Conservation (phyloP, 176 grass and related monocot genomes). For the Guadua angustifolia region DNA sequence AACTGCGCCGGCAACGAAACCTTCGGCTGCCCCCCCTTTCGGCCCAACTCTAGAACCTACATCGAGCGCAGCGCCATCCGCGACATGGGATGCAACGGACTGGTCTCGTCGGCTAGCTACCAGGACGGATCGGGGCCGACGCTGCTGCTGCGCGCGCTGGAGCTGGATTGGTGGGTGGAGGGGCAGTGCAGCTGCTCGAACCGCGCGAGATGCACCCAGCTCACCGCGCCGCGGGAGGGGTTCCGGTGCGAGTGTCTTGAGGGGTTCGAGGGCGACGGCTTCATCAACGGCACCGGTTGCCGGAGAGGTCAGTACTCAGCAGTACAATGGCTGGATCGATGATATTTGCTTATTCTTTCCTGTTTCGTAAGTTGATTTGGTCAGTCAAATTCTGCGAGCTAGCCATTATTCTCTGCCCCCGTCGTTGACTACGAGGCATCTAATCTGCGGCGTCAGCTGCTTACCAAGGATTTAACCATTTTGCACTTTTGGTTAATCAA, state of each 20-base stretch:
- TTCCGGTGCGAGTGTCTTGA: constrained; percentile 51
- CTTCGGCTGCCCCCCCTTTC: constrained; percentile 37
- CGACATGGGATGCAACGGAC: neutral
- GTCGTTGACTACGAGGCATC: constrained; percentile 42
- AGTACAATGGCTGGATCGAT: neutral
- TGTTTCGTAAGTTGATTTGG: constrained; percentile 30
- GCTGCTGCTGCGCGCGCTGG: constrained; percentile 36
- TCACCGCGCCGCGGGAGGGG: constrained; percentile 21
- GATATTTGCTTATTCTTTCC: neutral
- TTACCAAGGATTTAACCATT: neutral
- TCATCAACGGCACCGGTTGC: constrained; percentile 51
- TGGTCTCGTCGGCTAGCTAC: constrained; percentile 43
- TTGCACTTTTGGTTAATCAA: neutral
- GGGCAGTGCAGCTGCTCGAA: constrained; percentile 40
- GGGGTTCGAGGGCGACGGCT: constrained; percentile 61
- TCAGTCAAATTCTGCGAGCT: constrained; percentile 47
- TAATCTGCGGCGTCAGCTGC: neutral
- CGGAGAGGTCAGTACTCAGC: constrained; percentile 47
- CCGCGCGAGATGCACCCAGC: constrained; percentile 23
- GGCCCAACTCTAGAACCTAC: neutral
- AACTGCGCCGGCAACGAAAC: neutral
- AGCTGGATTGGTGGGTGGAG: constrained; percentile 58
- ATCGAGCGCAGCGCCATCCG: no score
- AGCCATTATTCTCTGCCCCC: neutral
- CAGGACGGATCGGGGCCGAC: neutral